These are phyloP conservation scores for Xerocomus brunneocitrinus DNA, from an alignment of 768 basidiomycete species.

Conservation along the genomic window DNA sequence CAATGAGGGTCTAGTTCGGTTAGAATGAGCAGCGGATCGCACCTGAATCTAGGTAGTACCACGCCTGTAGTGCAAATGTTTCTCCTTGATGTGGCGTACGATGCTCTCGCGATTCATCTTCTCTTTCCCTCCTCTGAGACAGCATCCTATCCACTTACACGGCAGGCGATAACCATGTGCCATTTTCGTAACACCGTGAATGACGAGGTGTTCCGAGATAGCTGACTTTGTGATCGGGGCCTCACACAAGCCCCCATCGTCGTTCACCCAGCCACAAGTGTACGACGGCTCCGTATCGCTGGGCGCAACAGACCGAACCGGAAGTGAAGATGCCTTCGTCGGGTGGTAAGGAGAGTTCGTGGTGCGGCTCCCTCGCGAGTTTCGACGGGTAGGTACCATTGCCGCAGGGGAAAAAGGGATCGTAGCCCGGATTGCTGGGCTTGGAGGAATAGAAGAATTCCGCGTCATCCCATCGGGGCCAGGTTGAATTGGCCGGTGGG, in stretches of 20 bases:
- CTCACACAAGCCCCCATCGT: conserved; percentile 2
- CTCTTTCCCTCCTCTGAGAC: too few relatives aligned
- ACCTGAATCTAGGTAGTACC: background rate
- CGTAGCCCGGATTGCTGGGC: background rate
- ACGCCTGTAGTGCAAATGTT: conserved; percentile 8
- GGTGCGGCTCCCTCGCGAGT: background rate
- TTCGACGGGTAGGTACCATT: background rate
- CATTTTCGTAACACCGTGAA: conserved; percentile 2
- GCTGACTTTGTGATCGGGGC: too few relatives aligned
- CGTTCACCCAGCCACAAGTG: conserved; percentile 7
- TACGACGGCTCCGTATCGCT: background rate
- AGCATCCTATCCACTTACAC: too few relatives aligned
- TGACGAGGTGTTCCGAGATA: conserved; percentile 6
- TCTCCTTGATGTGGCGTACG: conserved; percentile 13
- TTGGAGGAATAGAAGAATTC: background rate
- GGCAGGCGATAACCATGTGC: too few relatives aligned
- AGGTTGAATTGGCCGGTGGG: background rate
- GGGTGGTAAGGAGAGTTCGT: background rate
- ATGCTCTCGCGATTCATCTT: conserved; percentile 15
- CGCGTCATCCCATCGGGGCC: background rate
- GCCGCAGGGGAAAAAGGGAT: too few relatives aligned
- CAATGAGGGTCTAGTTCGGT: background rate
- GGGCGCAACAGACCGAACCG: background rate
- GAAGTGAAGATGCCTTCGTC: background rate
- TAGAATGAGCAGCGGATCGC: background rate